Evolutionary conservation across 345 rosid species (phyloP), one percentile per base, ranked within the genome.

Genomic region (Populus pruinosa): DNA sequence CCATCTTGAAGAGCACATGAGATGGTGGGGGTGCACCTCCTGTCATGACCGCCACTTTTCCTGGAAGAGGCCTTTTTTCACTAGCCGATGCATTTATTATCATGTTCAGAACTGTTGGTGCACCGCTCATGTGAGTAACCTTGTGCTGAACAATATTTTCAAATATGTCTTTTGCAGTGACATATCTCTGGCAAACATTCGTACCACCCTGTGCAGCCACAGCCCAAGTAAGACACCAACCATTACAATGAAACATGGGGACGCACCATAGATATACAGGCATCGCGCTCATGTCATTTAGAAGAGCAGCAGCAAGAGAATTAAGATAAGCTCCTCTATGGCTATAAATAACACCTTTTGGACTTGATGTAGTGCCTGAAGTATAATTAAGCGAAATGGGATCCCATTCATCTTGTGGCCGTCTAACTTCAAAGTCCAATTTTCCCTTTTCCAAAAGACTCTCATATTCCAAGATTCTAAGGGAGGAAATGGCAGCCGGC

Each of bases 391-490:
- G 76, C 1, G 85, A 53, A 17, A 82, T 78, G 11, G 85, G 85
- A 55, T 82, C 82, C 76, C 76, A 78, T 82, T 82, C 85, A 75
- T 78, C 85, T 7, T 31, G 74, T 16, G 85, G 85, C 62, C 71
- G 69, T 76, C 67, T 86, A 63, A 88, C 82, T 80, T 83, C 85
- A 44, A 88, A 90, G 61, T 84, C 81, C 8, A 44, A 75, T 64
- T 77, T 83, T 63, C 91, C 93, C 33, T 68, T 74, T 63, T 79
- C 79, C 70, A 90, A 66, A 80, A 88, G 79, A 62, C 80, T 70
- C 72, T 85, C 90, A 67, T 88, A 90, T 18, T 90, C 88, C 80
- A 83, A 61, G 64, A 23, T 73, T 44, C 25, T 75, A 61, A 73
- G 68, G 73, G 75, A 36, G 14, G 78, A 39, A 67, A 49, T 44